A percentile compares a stretch with the other conserved stretches of the same genome.
Evolutionary conservation across 345 rosid genomes (phyloP).

Genomic region (Raphanus sativus): DNA sequence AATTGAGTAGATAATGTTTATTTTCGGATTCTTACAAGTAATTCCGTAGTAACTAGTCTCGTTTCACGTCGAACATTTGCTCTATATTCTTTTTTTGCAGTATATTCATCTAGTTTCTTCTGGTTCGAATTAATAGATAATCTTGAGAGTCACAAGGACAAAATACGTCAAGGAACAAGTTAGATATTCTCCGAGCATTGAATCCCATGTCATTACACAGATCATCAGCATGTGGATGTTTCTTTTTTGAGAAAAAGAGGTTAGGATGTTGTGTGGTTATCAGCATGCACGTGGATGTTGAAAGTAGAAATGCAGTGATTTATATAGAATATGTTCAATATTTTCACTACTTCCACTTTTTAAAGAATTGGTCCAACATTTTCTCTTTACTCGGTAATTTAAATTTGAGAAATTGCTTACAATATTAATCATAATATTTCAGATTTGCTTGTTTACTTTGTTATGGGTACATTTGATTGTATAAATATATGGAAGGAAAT

Average conservation of each 20-base stretch:
- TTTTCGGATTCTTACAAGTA: no score
- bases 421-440: no score
- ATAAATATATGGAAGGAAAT: no score
- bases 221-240: slow-evolving; percentile 56
- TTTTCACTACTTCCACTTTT: slow-evolving; percentile 57
- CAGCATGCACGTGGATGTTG: slow-evolving; percentile 67
- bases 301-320: slow-evolving; percentile 85
- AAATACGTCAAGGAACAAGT: slow-evolving; percentile 63
- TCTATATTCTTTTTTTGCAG: no score
- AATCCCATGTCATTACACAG: slow-evolving; percentile 82
- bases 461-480: no score
- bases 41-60: no score
- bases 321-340: slow-evolving; percentile 68
- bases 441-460: no score
- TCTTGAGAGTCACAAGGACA: slow-evolving; percentile 72
- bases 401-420: slow-evolving; percentile 22
- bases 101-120: background rate
- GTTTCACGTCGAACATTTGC: no score
- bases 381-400: slow-evolving; percentile 65
- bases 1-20: no score
- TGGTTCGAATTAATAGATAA: slow-evolving; percentile 31
- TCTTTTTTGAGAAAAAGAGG: no score
- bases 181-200: slow-evolving; percentile 65
- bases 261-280: no score
- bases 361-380: slow-evolving; percentile 54